phyloP scores from a whole-genome alignment of 352 stramenopile species.

The Aphanomyces euteiches region DNA sequence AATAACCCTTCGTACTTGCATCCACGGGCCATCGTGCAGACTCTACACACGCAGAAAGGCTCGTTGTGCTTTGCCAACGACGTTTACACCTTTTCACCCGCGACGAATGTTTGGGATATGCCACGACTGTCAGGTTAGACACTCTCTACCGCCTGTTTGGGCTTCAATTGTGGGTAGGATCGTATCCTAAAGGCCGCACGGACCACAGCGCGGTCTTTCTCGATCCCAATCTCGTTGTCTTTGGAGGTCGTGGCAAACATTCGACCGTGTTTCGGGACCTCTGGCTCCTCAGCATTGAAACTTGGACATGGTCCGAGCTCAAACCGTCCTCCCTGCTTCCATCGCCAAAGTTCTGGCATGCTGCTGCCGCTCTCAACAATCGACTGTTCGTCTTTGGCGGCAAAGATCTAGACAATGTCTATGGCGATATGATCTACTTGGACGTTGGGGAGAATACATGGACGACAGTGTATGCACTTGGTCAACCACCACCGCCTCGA shows the following conservation, averaged over 20 bases:
- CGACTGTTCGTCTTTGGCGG: constrained; percentile 17
- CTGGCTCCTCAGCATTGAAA: constrained; percentile 1
- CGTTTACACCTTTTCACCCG: constrained; percentile 15
- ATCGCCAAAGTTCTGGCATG: constrained; percentile 19
- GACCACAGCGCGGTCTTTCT: constrained; percentile 23
- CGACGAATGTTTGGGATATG: constrained; percentile 18
- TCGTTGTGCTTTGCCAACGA: constrained; percentile 23
- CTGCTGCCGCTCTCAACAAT: background rate
- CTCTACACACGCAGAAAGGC: background rate
- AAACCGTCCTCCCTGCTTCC: background rate
- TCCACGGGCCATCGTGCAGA: constrained; percentile 15
- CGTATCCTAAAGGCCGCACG: constrained; percentile 5
- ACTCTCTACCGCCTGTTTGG: background rate
- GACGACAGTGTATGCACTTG: background rate
- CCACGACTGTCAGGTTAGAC: background rate
- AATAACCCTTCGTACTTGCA: constrained; percentile 19
- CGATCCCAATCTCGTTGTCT: constrained; percentile 1
- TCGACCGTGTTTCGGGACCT: constrained; percentile 15
- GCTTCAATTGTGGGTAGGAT: constrained; percentile 2
- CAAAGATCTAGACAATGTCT: constrained; percentile 25
- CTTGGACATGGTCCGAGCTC: constrained; percentile 16
- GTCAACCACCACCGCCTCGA: constrained; percentile 7
- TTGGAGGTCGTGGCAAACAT: constrained; percentile 24
- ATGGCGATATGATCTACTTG: constrained; percentile 10
- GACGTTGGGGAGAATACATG: background rate